Percentiles rank a stretch among this genome's conserved stretches.
phyloP scores from a whole-genome alignment of 2,329 filamentous ascomycete species.

The Sporothrix phasma region DNA sequence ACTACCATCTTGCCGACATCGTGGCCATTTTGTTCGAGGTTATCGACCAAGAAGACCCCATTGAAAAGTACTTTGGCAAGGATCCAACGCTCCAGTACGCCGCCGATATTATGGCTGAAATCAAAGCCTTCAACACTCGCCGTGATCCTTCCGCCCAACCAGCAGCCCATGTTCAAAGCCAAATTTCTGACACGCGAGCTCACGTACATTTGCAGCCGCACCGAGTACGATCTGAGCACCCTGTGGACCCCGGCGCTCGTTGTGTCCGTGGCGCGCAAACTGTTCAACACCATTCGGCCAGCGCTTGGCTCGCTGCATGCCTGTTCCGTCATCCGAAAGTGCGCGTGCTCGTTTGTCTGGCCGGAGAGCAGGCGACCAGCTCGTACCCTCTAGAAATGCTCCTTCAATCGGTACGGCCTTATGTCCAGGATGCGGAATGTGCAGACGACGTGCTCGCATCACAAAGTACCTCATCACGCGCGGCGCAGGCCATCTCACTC shows the following conservation, averaged over 20 bases:
- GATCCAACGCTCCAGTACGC: slow-evolving; percentile 50
- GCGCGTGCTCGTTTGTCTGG: slow-evolving; percentile 67
- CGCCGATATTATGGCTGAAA: slow-evolving; percentile 54
- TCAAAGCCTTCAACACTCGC: slow-evolving; percentile 61
- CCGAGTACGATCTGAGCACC: slow-evolving; percentile 50
- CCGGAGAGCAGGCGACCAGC: slow-evolving; percentile 59
- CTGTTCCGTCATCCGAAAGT: slow-evolving; percentile 81
- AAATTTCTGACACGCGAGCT: slow-evolving; percentile 69
- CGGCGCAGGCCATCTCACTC: slow-evolving; percentile 54
- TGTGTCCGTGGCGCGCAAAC: slow-evolving; percentile 61
- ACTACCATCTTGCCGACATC: slow-evolving; percentile 64
- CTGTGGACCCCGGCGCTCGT: slow-evolving; percentile 72
- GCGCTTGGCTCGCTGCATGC: slow-evolving; percentile 80
- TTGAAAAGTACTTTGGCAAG: slow-evolving; percentile 57
- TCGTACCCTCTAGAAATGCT: slow-evolving; percentile 88
- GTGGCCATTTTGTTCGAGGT: slow-evolving; percentile 66
- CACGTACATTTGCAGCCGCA: slow-evolving; percentile 64
- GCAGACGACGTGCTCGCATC: slow-evolving; percentile 80
- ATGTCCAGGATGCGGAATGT: slow-evolving; percentile 74
- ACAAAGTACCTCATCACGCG: slow-evolving; percentile 70
- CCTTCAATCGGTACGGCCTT: slow-evolving; percentile 67
- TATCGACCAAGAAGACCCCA: slow-evolving; percentile 65
- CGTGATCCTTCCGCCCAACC: slow-evolving; percentile 58
- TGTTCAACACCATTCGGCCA: slow-evolving; percentile 72
- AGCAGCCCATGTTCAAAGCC: slow-evolving; percentile 78